Evolutionary conservation across 306 rosid genomes (phyloP).

Genomic region (Rosa multiflora): DNA sequence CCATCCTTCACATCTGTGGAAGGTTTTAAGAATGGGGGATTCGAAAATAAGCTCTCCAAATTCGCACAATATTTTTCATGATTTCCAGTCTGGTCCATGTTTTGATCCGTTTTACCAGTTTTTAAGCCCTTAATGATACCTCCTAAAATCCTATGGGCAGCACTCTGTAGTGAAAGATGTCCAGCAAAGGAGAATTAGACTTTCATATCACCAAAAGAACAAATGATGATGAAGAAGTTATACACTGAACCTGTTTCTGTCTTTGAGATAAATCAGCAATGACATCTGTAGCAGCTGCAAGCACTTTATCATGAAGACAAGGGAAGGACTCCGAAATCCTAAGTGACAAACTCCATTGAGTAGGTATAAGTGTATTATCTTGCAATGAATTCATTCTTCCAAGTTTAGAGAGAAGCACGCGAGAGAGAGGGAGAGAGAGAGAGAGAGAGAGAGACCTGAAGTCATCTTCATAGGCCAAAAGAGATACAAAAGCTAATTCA

Average conservation of each 20-base stretch:
- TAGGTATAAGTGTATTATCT: background rate
- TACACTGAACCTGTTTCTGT: slow-evolving; percentile 54
- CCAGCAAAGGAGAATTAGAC: slow-evolving; percentile 15
- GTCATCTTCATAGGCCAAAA: slow-evolving; percentile 56
- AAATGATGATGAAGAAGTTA: slow-evolving; percentile 29
- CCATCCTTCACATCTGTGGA: slow-evolving; percentile 34
- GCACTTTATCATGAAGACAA: slow-evolving; percentile 73
- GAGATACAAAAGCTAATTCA: slow-evolving; percentile 66
- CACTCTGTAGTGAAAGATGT: slow-evolving; percentile 48
- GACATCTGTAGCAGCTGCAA: slow-evolving; percentile 62
- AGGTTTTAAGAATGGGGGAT: slow-evolving; percentile 83
- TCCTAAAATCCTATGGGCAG: slow-evolving; percentile 34
- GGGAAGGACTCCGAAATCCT: slow-evolving; percentile 72
- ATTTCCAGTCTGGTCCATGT: slow-evolving; percentile 28
- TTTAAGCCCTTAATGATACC: slow-evolving; percentile 48
- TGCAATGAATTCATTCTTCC: background rate
- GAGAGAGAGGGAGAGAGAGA: no score
- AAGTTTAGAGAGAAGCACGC: background rate
- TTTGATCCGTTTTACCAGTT: slow-evolving; percentile 33
- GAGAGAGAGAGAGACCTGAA: slow-evolving; percentile 42
- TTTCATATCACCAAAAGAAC: background rate
- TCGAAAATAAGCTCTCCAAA: slow-evolving; percentile 66
- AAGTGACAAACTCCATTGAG: slow-evolving; percentile 15
- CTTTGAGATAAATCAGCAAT: slow-evolving; percentile 36
- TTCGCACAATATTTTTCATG: slow-evolving; percentile 29